Evolutionary conservation across 2,329 filamentous ascomycete species (phyloP), one percentile per base, ranked within the genome.

Genomic region (Penicillium sp.): DNA sequence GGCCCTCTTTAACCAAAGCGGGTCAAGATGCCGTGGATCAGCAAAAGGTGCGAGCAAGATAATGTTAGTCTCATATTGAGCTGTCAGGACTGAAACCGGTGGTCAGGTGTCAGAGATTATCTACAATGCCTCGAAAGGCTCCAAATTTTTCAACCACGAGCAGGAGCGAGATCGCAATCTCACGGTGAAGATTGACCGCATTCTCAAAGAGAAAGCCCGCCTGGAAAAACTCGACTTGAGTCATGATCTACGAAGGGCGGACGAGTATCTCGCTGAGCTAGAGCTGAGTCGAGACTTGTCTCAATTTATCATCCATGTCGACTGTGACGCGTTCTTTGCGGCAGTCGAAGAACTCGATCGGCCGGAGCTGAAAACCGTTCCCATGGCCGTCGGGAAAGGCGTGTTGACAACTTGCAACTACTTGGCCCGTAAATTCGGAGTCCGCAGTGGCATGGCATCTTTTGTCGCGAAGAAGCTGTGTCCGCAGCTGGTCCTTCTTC

Each of bases 311-410:
- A 85, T 97, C 0, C 93, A 98, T 64, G 80, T 97, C 39, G 93
- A 98, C 67, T 97, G 93, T 69, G 93, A 98, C 73, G 93, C 93
- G 13, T 98, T 98, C 69, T 98, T 93, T 62, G 93, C 93, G 0
- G 89, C 93, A 0, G 93, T 97, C 0, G 93, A 97, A 66, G 87
- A 84, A 56, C 77, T 90, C 3, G 85, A 88, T 59, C 78, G 85
- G 1, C 93, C 91, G 0, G 90, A 95, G 63, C 77, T 98, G 37
- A 87, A 86, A 49, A 76, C 89, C 31, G 74, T 95, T 0, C 93
- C 93, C 0, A 96, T 98, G 71, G 89, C 91, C 0, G 93, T 98
- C 0, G 93, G 93, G 0, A 79, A 79, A 58, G 82, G 82, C 6
- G 82, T 86, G 2, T 65, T 86, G 35, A 85, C 81, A 3, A 86